A percentile compares a stretch with the other conserved stretches of the same genome.
phyloP scores from a whole-genome alignment of 805 yeast genomes.

The Ogataea siamensis region DNA sequence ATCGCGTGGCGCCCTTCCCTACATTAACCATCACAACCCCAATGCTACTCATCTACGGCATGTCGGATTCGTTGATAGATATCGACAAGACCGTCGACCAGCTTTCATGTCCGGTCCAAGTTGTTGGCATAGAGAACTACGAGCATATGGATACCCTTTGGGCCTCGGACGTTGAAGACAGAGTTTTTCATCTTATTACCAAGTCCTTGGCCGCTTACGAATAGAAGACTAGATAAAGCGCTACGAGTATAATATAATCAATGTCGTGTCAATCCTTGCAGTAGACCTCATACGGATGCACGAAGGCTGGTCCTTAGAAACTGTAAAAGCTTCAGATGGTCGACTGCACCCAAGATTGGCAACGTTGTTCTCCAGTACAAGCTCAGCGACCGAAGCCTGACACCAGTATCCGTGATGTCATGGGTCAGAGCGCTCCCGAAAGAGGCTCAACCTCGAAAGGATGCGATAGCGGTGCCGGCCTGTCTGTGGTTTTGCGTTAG shows the following conservation, averaged over 20 bases:
- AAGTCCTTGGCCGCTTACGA: neutral
- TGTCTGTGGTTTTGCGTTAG: conserved; percentile 57
- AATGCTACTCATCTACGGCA: conserved; percentile 76
- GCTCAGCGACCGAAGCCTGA: conserved; percentile 22
- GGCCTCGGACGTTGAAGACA: conserved; percentile 64
- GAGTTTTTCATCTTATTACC: conserved; percentile 36
- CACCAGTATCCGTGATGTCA: conserved; percentile 51
- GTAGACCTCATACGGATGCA: conserved; percentile 61
- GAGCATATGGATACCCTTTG: conserved; percentile 91
- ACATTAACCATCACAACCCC: conserved; percentile 70
- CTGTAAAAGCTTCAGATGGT: conserved; percentile 41
- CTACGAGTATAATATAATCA: neutral
- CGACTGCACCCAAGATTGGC: conserved; percentile 66
- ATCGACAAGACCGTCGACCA: conserved; percentile 69
- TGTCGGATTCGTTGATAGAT: conserved; percentile 80
- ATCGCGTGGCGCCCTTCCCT: conserved; percentile 57
- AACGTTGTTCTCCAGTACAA: conserved; percentile 53
- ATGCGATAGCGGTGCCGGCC: conserved; percentile 47
- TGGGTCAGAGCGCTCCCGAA: conserved; percentile 50
- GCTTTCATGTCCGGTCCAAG: conserved; percentile 47
- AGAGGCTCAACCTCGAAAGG: conserved; percentile 59
- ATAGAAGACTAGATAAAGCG: neutral
- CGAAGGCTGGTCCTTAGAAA: conserved; percentile 60
- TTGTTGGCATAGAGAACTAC: conserved; percentile 57
- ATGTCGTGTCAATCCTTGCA: conserved; percentile 61